Percentiles rank a stretch among this genome's conserved stretches.
These are phyloP conservation scores for Trichocladium antarcticum DNA, from an alignment of 495 filamentous ascomycete genomes.

Conservation along the genomic window DNA sequence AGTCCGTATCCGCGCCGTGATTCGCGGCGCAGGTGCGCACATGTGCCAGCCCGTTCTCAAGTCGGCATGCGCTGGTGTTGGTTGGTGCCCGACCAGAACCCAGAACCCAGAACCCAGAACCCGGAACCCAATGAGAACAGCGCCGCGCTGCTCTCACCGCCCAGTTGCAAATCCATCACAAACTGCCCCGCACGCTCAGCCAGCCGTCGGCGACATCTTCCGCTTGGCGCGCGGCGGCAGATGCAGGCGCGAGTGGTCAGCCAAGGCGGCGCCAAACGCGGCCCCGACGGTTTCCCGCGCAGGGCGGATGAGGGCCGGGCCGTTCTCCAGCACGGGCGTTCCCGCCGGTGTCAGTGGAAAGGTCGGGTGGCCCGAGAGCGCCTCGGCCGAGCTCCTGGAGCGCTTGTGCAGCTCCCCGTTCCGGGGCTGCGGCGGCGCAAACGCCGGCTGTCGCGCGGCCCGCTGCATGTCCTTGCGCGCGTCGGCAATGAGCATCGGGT, in stretches of 20 bases:
- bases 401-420: constrained; percentile 22
- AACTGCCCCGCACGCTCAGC: background rate
- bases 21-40: too few relatives aligned
- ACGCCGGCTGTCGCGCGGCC: constrained; percentile 32
- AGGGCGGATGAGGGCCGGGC: background rate
- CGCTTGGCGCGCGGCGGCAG: background rate
- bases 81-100: too few relatives aligned
- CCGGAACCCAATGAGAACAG: background rate
- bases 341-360: constrained; percentile 33
- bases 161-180: background rate
- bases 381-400: constrained; percentile 31
- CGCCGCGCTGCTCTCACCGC: background rate
- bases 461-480: constrained; percentile 45
- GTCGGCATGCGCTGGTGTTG: too few relatives aligned
- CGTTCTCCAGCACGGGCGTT: constrained; percentile 28
- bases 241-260: background rate
- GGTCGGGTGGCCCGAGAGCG: constrained; percentile 22
- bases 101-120: too few relatives aligned
- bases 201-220: constrained; percentile 1
- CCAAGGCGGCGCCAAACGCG: constrained; percentile 2
- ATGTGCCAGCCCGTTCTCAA: too few relatives aligned
- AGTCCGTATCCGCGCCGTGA: too few relatives aligned
- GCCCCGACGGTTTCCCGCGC: background rate
- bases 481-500: constrained; percentile 36
- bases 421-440: constrained; percentile 6